phyloP scores from a whole-genome alignment of 306 rosid genomes.

The Fagus sylvatica region DNA sequence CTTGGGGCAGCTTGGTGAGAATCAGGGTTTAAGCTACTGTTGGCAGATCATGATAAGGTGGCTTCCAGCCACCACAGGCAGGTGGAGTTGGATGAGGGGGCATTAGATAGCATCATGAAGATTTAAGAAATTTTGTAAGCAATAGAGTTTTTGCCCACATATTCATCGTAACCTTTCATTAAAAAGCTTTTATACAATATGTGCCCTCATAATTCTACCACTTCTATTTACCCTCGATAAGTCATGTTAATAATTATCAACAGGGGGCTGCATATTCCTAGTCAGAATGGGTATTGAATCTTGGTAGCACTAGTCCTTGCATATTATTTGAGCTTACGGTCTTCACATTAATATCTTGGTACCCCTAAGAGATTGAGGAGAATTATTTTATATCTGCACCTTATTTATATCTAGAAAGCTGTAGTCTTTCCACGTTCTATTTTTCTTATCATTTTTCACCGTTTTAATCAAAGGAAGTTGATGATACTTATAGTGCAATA shows the following conservation, averaged over 20 bases:
- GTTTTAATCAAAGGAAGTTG: background rate
- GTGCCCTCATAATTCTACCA: background rate
- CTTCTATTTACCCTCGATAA: background rate
- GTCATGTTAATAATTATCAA: background rate
- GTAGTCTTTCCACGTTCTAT: background rate
- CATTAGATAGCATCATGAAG: background rate
- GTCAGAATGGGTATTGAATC: background rate
- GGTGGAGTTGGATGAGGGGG: background rate
- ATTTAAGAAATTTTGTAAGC: background rate
- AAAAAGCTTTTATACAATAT: background rate
- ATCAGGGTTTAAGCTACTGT: background rate
- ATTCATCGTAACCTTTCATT: background rate
- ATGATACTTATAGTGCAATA: background rate
- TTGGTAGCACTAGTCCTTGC: background rate
- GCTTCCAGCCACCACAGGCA: background rate
- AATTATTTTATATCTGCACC: background rate
- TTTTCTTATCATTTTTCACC: background rate
- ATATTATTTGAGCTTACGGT: background rate
- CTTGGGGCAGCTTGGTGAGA: background rate
- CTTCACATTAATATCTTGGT: background rate
- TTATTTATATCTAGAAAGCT: background rate
- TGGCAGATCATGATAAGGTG: background rate
- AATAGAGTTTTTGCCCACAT: background rate
- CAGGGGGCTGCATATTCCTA: background rate
- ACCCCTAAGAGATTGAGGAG: background rate